Base-by-base conservation (phyloP, 1,284 basidiomycete genomes). In the Entoloma clypeatum region DNA sequence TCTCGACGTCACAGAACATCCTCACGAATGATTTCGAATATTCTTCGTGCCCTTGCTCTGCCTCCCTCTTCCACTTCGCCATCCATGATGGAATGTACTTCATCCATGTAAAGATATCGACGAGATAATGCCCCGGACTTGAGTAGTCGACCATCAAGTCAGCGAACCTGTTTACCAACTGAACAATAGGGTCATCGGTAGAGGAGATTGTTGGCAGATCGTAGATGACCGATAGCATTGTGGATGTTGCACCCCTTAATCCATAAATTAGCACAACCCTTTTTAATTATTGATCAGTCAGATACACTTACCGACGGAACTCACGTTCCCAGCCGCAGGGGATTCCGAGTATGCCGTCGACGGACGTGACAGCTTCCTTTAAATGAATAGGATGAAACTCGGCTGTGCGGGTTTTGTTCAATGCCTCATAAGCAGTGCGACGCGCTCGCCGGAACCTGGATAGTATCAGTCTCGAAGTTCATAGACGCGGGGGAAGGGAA, bases 91-190 rank as follows among this genome's bases (percentile, higher is more conserved):
- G n/a, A n/a, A n/a, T n/a, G n/a, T n/a, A 56, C 39, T 44, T 49
- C 52, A 61, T 54, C 45, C 45, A 52, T 18, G 59, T 50, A 13
- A 63, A 54, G 27, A 59, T 33, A 23, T 63, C 61, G 11, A 62
- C 60, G 4, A 61, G 36, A 41, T 54, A 44, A 7, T 44, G 36
- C 5, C 59, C 58, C 7, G 58, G 57, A 11, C 33, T 34, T 7
- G 47, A 36, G 4, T 56, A 54, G 7, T 36, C 17, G 2, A 43
- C 41, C 2, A 53, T 19, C 3, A 49, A 37, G 11, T 53, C 35
- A 11, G 44, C 49, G 18, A 54, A 47, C 9, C 45, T 28, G 14
- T 49, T 51, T 14, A 59, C 50, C 8, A 44, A 24, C 10, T 23
- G 41, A 11, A 60, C 43, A 10, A 46, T 26, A n/a, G 49, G 47